Percentiles rank a stretch among this genome's conserved stretches.
These are phyloP conservation scores for Pholiota microspora DNA, from an alignment of 768 basidiomycete genomes.

Conservation along the genomic window DNA sequence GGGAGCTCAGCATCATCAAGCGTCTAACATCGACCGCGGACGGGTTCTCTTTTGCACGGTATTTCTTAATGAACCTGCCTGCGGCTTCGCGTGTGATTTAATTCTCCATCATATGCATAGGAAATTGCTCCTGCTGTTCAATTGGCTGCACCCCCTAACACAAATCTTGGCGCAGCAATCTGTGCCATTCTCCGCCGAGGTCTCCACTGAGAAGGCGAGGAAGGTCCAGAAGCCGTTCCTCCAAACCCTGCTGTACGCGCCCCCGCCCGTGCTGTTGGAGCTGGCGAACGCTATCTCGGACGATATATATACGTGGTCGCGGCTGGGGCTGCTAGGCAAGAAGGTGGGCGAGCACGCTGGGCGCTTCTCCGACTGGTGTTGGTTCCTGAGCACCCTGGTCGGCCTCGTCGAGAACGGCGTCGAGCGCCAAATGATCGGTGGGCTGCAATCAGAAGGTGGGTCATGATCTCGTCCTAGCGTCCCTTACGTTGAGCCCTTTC, in stretches of 20 bases:
- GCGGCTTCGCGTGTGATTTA: constrained; percentile 2
- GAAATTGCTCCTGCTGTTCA: constrained; percentile 79
- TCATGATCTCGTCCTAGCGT: not conserved
- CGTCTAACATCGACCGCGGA: constrained; percentile 62
- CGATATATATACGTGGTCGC: constrained; percentile 75
- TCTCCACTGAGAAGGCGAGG: constrained; percentile 32
- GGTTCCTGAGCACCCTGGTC: constrained; percentile 77
- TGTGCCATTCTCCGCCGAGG: constrained; percentile 56
- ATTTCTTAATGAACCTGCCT: constrained; percentile 8
- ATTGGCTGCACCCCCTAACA: constrained; percentile 79
- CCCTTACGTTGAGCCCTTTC: constrained; percentile 1
- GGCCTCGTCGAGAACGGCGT: constrained; percentile 83
- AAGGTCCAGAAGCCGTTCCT: constrained; percentile 59
- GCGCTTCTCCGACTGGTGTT: constrained; percentile 82
- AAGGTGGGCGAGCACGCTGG: constrained; percentile 66
- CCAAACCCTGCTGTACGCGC: constrained; percentile 72
- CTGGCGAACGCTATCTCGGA: constrained; percentile 73
- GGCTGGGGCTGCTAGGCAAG: constrained; percentile 66
- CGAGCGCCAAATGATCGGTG: constrained; percentile 68
- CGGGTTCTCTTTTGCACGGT: constrained; percentile 79
- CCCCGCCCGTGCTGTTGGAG: constrained; percentile 80
- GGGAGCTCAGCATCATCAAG: constrained; percentile 55
- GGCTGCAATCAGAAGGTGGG: constrained; percentile 62
- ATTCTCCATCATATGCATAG: constrained; percentile 38
- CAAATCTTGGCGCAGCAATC: constrained; percentile 69